These are phyloP conservation scores for Raphanus raphanistrum DNA, from an alignment of 345 rosid genomes.

Conservation along the genomic window DNA sequence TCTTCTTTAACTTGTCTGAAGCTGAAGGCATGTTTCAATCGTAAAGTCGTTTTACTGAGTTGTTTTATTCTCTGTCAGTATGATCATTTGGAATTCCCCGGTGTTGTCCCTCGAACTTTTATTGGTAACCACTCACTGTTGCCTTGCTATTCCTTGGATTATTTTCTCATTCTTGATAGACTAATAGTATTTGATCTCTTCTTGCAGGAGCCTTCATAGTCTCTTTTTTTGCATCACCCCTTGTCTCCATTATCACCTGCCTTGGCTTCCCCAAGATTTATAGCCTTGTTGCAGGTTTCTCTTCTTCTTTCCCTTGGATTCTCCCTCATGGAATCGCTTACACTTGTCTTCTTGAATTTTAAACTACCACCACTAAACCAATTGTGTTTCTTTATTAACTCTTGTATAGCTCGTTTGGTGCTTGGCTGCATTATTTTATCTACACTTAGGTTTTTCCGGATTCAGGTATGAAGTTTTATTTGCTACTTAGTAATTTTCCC, in stretches of 20 bases:
- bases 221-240: constrained; percentile 67
- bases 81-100: constrained; percentile 96
- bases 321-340: neutral
- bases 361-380: neutral
- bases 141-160: neutral
- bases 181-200: neutral
- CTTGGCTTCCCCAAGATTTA: constrained; percentile 71
- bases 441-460: constrained; percentile 77
- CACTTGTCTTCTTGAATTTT: neutral
- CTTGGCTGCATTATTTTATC: constrained; percentile 70
- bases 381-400: constrained; percentile 23
- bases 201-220: constrained; percentile 71
- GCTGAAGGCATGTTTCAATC: neutral
- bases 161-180: neutral
- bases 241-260: constrained; percentile 48
- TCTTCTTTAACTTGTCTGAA: neutral
- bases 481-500: constrained; percentile 8
- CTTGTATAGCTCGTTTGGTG: constrained; percentile 67
- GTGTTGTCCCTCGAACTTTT: constrained; percentile 97
- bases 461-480: constrained; percentile 59
- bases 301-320: neutral
- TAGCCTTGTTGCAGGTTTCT: constrained; percentile 70
- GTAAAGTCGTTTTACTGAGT: neutral
- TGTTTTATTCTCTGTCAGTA: constrained; percentile 46
- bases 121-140: constrained; percentile 47